Evolutionary conservation across 2,329 filamentous ascomycete genomes (phyloP), one percentile per base, ranked within the genome.

Genomic region (Xylariales sp.): DNA sequence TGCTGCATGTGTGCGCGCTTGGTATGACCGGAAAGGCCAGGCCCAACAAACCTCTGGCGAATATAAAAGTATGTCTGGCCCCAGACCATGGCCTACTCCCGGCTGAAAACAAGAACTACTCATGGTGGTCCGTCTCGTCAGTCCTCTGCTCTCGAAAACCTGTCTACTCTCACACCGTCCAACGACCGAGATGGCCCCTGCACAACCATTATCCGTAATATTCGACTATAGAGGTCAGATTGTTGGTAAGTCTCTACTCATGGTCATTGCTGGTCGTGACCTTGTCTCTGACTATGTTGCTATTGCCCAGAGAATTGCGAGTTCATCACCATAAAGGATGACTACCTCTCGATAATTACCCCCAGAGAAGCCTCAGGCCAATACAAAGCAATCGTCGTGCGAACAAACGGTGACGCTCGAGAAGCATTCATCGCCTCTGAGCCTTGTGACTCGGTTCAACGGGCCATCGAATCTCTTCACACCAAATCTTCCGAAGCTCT

Each of bases 401-500:
- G 52, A 15, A 46, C 43, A 38, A 53, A 47, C 21, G 46, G 51
- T 24, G 47, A 49, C 8, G 37, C 28, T 5, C 53, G 54, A 9
- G 51, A 56, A 9, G 41, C 45, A 5, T 18, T 60, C 11, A 43
- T 61, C 21, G 46, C 42, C 16, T 58, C 57, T 6, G 51, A 54
- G 1, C 40, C 46, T 3, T 51, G 45, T 35, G 45, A 47, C 12
- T 42, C 43, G 3, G 31, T 42, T 8, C 31, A 52, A 14, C 43
- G 45, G 20, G 56, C 57, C 31, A 31, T 59, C 35, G 48, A 50
- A 15, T 57, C 54, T 9, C 51, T 61, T 2, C 52, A 53, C 28
- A 40, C 38, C 4, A 59, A 58, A 38, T 58, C 58, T n/a, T 52
- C 48, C 20, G 52, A 58, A 28, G 57, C 57, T 6, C 43, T 48